Evolutionary conservation across 2,329 filamentous ascomycete species (phyloP).

Genomic region (Elsinoe perseae): DNA sequence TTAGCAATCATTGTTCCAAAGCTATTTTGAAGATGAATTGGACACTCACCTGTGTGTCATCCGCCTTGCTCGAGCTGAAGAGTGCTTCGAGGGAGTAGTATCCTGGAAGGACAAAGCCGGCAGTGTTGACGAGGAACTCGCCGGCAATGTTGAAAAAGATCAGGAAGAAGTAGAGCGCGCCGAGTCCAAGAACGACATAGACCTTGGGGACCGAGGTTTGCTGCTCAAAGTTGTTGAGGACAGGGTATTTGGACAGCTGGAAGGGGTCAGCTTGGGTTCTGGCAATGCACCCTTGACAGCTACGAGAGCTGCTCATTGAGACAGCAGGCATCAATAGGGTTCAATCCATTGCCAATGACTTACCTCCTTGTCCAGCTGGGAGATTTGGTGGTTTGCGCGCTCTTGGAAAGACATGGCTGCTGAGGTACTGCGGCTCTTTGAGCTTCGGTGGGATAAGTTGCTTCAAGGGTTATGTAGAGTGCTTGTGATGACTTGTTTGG

Average conservation of each 20-base stretch:
- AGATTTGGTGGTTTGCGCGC: constrained; percentile 66
- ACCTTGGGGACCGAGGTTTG: constrained; percentile 76
- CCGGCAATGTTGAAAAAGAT: constrained; percentile 89
- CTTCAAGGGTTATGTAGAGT: not conserved
- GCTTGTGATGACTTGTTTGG: not conserved
- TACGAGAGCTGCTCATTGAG: constrained; percentile 9
- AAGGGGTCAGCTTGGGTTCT: constrained; percentile 19
- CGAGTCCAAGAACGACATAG: constrained; percentile 70
- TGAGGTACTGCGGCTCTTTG: not conserved
- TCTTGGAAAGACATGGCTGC: constrained; percentile 66
- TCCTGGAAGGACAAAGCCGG: constrained; percentile 72
- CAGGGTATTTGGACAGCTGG: constrained; percentile 78
- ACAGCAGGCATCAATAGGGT: not conserved
- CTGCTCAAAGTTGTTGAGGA: constrained; percentile 79
- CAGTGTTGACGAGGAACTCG: constrained; percentile 79
- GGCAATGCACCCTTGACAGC: not conserved
- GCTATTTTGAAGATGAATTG: not conserved
- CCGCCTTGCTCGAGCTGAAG: constrained; percentile 61
- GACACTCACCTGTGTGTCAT: constrained; percentile 69
- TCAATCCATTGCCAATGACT: constrained; percentile 26
- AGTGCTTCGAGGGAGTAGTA: constrained; percentile 78
- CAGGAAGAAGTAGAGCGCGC: constrained; percentile 77
- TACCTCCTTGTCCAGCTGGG: constrained; percentile 77
- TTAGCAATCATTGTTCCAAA: constrained; percentile 30
- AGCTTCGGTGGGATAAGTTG: constrained; percentile 6